phyloP scores from a whole-genome alignment of 176 grass and related monocot genomes.

The Musa itinerans region DNA sequence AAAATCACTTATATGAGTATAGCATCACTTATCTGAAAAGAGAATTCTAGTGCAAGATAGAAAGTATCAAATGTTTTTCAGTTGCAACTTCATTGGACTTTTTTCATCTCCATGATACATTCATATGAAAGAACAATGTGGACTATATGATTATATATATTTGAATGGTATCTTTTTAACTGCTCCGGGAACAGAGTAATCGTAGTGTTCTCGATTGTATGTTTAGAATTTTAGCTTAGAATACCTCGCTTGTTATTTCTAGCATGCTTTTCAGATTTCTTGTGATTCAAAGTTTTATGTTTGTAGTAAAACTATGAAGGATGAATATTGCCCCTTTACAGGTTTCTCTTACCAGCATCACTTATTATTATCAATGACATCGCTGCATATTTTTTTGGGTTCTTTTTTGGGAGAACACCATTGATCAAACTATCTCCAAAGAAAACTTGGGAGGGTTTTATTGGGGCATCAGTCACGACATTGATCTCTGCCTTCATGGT shows the following conservation, averaged over 20 bases:
- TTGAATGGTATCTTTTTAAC: no score
- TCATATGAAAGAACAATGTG: no score
- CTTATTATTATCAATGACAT: constrained; percentile 97
- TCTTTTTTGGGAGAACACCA: constrained; percentile 94
- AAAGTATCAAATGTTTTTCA: no score
- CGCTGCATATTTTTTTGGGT: constrained; percentile 93
- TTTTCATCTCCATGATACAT: no score
- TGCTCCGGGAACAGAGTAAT: no score
- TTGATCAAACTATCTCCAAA: constrained; percentile 98
- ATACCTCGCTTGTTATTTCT: background rate
- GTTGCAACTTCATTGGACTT: no score
- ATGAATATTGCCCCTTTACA: constrained; percentile 24
- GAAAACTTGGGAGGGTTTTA: constrained; percentile 99
- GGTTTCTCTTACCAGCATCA: constrained; percentile 97
- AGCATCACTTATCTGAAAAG: no score
- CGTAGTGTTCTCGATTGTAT: no score
- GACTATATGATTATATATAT: no score
- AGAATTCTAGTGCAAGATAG: no score
- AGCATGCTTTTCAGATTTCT: background rate
- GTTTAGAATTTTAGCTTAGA: background rate
- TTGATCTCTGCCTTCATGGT: constrained; percentile 93
- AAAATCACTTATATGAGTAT: no score
- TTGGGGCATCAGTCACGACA: constrained; percentile 92
- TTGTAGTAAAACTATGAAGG: background rate
- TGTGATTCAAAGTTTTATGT: background rate